Evolutionary conservation across 305 asterid genomes (phyloP), one percentile per base, ranked within the genome.

Genomic region (Ilex paraguariensis): DNA sequence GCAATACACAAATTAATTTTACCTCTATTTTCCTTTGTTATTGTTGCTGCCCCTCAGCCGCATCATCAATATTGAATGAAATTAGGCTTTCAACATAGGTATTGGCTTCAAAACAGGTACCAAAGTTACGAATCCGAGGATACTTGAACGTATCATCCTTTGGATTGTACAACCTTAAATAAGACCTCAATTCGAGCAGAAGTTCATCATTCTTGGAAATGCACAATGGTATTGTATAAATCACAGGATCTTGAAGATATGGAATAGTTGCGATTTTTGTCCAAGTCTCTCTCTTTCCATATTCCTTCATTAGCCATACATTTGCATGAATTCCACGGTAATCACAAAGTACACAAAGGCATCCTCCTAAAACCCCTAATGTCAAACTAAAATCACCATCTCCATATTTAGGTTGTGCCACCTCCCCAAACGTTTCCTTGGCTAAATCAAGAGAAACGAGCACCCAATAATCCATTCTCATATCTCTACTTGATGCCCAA

Each of bases 301-400:
- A 86, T 51, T 79, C 83, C 66, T 78, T 81, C 78, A 82, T 48
- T 60, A 79, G 77, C 95, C 95, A 87, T 57, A 77, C 13, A 62
- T 70, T 83, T 0, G 63, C 78, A 3, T 62, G 32, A 10, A 4
- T 53, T 0, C 48, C 46, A 3, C 14, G 36, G 39, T 56, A 54
- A 59, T 70, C 46, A 64, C 70, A 68, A 39, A 82, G 67, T 55
- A 82, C 78, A 50, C 74, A 70, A 50, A 86, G 45, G 52, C 75
- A 65, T 10, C 69, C 86, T 31, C 74, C 82, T 57, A 79, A n/a
- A 59, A 79, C 84, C 4, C 78, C 92, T 57, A 76, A 61, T 7
- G 45, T 14, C 28, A 69, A 62, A 3, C 64, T 65, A 42, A 32
- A 21, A 13, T 46, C 15, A n/a, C 67, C 73, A 36, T 61, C 78